phyloP scores from a whole-genome alignment of 2,329 filamentous ascomycete genomes.

The Colletotrichum paranaense region DNA sequence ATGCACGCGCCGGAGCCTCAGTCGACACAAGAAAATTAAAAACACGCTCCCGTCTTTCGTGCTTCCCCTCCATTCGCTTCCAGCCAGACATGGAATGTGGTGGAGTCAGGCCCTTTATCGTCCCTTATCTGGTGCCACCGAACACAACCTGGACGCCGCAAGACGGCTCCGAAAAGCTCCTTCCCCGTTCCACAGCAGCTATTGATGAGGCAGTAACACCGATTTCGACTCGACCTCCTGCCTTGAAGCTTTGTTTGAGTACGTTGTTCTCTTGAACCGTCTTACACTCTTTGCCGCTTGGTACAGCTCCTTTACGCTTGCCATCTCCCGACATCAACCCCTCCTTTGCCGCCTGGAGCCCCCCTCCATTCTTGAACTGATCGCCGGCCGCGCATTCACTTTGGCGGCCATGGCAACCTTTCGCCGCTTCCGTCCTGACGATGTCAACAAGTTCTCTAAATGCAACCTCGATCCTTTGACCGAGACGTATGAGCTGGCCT shows the following conservation, averaged over 20 bases:
- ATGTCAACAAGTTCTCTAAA: slow-evolving; percentile 89
- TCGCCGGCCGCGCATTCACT: not conserved
- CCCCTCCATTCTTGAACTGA: not conserved
- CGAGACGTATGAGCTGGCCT: slow-evolving; percentile 96
- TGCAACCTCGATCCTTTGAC: slow-evolving; percentile 97
- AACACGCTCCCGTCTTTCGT: not conserved
- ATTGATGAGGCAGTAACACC: not conserved
- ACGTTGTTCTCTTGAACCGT: not conserved
- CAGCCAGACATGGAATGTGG: not conserved
- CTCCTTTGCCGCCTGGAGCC: not conserved
- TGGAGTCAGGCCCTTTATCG: not conserved
- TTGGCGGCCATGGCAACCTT: slow-evolving; percentile 78
- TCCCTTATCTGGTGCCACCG: not conserved
- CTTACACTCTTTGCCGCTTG: not conserved
- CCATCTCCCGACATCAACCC: not conserved
- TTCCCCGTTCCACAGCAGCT: not conserved
- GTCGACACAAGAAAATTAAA: not conserved
- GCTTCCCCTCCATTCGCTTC: not conserved
- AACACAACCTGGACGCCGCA: not conserved
- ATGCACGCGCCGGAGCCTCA: not conserved
- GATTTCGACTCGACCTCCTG: not conserved
- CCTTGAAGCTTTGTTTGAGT: not conserved
- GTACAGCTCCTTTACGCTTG: not conserved
- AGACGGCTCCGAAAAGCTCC: not conserved
- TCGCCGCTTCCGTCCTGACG: slow-evolving; percentile 83